Percentiles rank a stretch among this genome's conserved stretches.
Evolutionary conservation across 768 basidiomycete genomes (phyloP).

Genomic region (Amanita rubescens): DNA sequence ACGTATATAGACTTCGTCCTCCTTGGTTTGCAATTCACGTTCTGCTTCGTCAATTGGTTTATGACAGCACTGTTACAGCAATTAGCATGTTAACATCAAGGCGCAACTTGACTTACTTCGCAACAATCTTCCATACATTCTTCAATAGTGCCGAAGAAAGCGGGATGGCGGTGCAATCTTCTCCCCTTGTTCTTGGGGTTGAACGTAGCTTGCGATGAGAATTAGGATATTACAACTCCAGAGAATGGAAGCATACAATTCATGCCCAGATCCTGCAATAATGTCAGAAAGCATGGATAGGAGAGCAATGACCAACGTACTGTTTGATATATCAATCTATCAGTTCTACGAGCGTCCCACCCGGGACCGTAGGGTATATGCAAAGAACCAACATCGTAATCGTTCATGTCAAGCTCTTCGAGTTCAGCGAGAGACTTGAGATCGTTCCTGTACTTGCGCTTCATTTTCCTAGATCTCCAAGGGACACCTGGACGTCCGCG

Average conservation of each 20-base stretch:
- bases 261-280: constrained; percentile 5
- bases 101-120: too few relatives aligned
- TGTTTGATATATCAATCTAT: constrained; percentile 50
- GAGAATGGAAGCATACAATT: not conserved
- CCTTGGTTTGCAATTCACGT: constrained; percentile 39
- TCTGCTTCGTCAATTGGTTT: constrained; percentile 51
- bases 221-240: not conserved
- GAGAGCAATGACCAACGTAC: constrained; percentile 23
- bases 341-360: constrained; percentile 52
- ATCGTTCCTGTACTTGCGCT: constrained; percentile 45
- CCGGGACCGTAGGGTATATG: too few relatives aligned
- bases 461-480: constrained; percentile 22
- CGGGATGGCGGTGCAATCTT: too few relatives aligned
- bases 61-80: constrained; percentile 38
- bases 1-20: constrained; percentile 46
- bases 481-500: constrained; percentile 39
- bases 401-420: constrained; percentile 44
- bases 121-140: too few relatives aligned
- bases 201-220: constrained; percentile 1
- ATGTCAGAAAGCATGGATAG: not conserved
- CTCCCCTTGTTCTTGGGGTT: constrained; percentile 8
- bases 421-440: constrained; percentile 37
- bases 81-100: not conserved
- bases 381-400: constrained; percentile 46
- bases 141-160: too few relatives aligned